A percentile compares a stretch with the other conserved stretches of the same genome.
These are phyloP conservation scores for Microsporum audouinii DNA, from an alignment of 2,329 filamentous ascomycete genomes.

Conservation along the genomic window DNA sequence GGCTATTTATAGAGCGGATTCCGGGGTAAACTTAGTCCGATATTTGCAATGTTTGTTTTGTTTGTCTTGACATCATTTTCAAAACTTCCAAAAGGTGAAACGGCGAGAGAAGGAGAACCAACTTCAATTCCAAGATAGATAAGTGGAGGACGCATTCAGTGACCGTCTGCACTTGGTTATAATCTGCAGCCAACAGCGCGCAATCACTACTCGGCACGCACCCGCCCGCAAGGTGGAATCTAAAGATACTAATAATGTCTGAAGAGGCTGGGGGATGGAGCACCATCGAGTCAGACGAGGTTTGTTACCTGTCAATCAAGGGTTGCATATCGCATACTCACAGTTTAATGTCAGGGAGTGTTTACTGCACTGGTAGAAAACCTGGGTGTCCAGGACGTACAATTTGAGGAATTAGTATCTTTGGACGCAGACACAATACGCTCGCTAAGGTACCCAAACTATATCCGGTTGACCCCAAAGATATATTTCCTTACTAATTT, in stretches of 20 bases:
- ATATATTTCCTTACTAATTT: not conserved
- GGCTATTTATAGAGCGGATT: not conserved
- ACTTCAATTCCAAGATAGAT: too few species aligned
- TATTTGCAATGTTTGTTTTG: not conserved
- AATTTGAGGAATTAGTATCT: constrained; percentile 91
- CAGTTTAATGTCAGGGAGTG: constrained; percentile 56
- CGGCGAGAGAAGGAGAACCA: too few species aligned
- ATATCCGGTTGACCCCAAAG: not conserved
- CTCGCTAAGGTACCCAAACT: constrained; percentile 29
- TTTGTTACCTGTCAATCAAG: constrained; percentile 36
- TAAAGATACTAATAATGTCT: constrained; percentile 41
- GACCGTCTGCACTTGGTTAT: not conserved
- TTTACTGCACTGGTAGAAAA: constrained; percentile 93
- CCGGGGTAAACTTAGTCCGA: not conserved
- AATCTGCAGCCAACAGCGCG: not conserved
- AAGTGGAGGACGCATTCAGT: too few species aligned
- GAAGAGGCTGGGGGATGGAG: constrained; percentile 67
- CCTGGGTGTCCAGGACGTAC: constrained; percentile 82
- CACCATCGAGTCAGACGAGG: constrained; percentile 94
- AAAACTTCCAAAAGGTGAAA: not conserved
- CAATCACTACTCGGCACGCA: too few species aligned
- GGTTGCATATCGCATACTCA: not conserved
- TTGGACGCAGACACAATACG: constrained; percentile 58
- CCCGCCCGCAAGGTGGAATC: not conserved
- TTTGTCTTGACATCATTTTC: not conserved